Conservation (phyloP, 495 filamentous ascomycete species). For the Tuber microsphaerosporum region DNA sequence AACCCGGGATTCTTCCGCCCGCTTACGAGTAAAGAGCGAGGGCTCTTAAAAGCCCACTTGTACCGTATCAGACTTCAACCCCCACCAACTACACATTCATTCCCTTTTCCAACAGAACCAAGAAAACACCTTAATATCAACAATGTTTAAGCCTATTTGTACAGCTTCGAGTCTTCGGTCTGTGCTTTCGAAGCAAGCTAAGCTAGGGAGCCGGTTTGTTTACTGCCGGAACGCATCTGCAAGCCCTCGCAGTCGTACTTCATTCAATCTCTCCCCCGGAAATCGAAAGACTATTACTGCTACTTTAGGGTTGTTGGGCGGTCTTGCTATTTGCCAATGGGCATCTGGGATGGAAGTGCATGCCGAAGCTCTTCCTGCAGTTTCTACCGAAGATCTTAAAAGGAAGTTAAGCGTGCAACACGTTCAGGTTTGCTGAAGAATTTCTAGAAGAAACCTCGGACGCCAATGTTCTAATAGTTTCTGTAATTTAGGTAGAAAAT, state of each 20-base stretch:
- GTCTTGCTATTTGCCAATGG: constrained; percentile 34
- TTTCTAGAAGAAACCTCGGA: background rate
- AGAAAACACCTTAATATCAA: background rate
- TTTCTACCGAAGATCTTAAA: constrained; percentile 47
- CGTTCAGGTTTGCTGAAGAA: constrained; percentile 49
- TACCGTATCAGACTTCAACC: background rate
- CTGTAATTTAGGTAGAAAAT: constrained; percentile 73
- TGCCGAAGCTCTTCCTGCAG: constrained; percentile 47
- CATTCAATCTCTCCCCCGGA: background rate
- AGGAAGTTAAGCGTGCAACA: constrained; percentile 55
- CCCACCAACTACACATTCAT: background rate
- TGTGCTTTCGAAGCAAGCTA: background rate
- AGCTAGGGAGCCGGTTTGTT: background rate
- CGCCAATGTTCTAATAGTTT: constrained; percentile 50
- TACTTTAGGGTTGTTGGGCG: constrained; percentile 24
- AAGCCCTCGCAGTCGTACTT: background rate
- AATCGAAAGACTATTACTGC: constrained; percentile 3
- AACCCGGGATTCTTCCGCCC: background rate
- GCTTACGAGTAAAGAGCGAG: background rate
- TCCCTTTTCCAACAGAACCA: background rate
- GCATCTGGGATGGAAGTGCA: constrained; percentile 38
- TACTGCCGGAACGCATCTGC: background rate
- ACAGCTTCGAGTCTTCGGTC: background rate
- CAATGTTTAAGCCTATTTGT: background rate
- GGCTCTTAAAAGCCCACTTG: background rate